Percentiles rank a stretch among this genome's conserved stretches.
Conservation (phyloP, 441 rosid species). For the Metrosideros polymorpha region DNA sequence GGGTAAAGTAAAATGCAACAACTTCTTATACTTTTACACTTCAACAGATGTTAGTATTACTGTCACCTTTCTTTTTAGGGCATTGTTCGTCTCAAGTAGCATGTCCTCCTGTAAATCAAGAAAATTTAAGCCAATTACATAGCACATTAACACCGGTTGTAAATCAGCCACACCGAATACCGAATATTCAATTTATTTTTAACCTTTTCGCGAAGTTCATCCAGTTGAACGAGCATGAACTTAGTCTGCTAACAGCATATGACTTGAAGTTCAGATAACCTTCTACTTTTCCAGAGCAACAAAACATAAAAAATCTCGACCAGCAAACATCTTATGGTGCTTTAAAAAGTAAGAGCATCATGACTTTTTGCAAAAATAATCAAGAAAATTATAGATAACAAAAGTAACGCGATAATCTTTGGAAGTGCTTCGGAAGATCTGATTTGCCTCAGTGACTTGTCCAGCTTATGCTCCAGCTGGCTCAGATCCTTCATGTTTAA, state of each 20-base stretch:
- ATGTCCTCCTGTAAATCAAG: conserved; percentile 29
- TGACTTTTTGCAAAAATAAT: not conserved
- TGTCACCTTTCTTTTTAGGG: conserved; percentile 31
- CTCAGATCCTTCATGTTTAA: conserved; percentile 39
- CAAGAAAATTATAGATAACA: not conserved
- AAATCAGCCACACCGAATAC: not conserved
- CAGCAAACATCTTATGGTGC: not conserved
- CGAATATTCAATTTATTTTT: not conserved
- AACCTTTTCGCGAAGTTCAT: conserved; percentile 39
- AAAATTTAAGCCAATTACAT: not conserved
- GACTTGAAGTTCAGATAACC: not conserved
- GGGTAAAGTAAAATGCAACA: not conserved
- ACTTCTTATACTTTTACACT: not conserved
- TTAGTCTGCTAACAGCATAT: conserved; percentile 18
- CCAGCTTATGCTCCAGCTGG: conserved; percentile 47
- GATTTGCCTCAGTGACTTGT: conserved; percentile 31
- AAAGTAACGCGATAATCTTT: not conserved
- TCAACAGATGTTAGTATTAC: not conserved
- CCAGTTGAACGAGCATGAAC: conserved; percentile 25
- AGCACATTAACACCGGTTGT: not conserved
- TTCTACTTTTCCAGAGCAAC: not conserved
- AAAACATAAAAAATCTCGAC: not conserved
- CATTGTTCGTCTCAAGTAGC: conserved; percentile 36
- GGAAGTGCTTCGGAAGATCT: conserved; percentile 36
- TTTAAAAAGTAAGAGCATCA: not conserved